Evolutionary conservation across 2,329 filamentous ascomycete species (phyloP), one percentile per base, ranked within the genome.

Genomic region (Scedosporium dehoogii): DNA sequence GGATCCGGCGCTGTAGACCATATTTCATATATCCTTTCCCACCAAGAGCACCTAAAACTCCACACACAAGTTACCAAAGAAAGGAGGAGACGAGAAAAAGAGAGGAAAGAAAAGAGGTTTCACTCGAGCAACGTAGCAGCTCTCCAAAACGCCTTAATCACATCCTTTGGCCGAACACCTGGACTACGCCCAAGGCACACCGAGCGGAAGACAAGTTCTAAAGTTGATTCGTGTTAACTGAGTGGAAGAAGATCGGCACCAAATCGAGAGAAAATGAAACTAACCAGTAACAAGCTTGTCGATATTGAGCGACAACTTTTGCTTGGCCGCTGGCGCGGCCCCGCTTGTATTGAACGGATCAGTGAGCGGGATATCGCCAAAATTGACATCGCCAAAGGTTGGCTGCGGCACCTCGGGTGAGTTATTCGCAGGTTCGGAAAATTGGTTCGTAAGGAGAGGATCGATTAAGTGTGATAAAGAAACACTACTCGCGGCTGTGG

Each of bases 151-250:
- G 74, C 72, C 16, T 59, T 65, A 58, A 75, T 66, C 1, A 78
- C 66, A 53, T 78, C 75, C 46, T 69, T 73, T 0, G 73, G 73
- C 6, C 76, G 71, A 9, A 78, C 63, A 0, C 74, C 76, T 0
- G 76, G 76, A 1, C 70, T 70, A 4, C 74, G 69, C 7, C 76
- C 76, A 6, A 78, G 65, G 48, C 76, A 78, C 6, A 78, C 71
- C 16, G 74, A 71, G 14, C 63, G 69, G 2, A 63, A 62, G 0
- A 70, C 69, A 56, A 78, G 65, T 69, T 78, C 75, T 78, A 56
- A 1, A 21, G 16, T n/a, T n/a, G 2, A 23, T 21, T 14, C 1
- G 23, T 23, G 18, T 27, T 27, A 27, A 55, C 16, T 1, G 23
- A 48, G 27, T 58, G 21, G 53, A 29, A 3, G 14, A 56, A 21